These are phyloP conservation scores for Fusarium anguioides DNA, from an alignment of 2,329 filamentous ascomycete genomes.

Conservation along the genomic window DNA sequence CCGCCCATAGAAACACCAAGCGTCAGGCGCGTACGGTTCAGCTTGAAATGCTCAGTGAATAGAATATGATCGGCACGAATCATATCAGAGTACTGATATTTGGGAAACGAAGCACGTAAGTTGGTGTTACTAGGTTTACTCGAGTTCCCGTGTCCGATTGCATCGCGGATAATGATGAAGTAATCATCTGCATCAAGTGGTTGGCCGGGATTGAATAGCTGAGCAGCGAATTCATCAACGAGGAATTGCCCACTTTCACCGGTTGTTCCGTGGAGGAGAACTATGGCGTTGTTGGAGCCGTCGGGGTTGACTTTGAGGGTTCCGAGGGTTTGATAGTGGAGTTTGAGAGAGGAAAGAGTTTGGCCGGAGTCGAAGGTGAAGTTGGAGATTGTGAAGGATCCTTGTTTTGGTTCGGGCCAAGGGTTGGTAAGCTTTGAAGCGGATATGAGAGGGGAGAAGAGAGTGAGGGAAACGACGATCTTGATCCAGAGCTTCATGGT, in stretches of 20 bases:
- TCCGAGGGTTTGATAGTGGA: slow-evolving; percentile 28
- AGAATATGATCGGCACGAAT: slow-evolving; percentile 2
- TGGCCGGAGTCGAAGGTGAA: slow-evolving; percentile 21
- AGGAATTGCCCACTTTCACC: background rate
- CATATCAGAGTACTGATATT: slow-evolving; percentile 24
- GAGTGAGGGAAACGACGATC: accelerated
- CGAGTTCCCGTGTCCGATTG: slow-evolving; percentile 25
- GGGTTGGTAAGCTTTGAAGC: accelerated
- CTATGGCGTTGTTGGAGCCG: slow-evolving; percentile 19
- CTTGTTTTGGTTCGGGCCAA: background rate
- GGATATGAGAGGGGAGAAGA: accelerated
- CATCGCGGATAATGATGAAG: slow-evolving; percentile 30
- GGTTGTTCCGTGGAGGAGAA: slow-evolving; percentile 17
- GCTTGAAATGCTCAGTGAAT: slow-evolving; percentile 9
- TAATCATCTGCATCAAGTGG: slow-evolving; percentile 11
- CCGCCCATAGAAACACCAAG: slow-evolving; percentile 30
- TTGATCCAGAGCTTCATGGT: background rate
- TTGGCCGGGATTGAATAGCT: slow-evolving; percentile 15
- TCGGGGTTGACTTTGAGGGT: slow-evolving; percentile 17
- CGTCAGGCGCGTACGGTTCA: background rate
- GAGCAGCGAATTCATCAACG: slow-evolving; percentile 13
- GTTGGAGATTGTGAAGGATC: background rate
- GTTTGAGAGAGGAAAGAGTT: background rate
- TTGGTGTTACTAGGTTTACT: slow-evolving; percentile 24
- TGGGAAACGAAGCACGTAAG: slow-evolving; percentile 7